Evolutionary conservation across 2,329 filamentous ascomycete species (phyloP), one percentile per base, ranked within the genome.

Genomic region (Phyllosticta citriasiana): DNA sequence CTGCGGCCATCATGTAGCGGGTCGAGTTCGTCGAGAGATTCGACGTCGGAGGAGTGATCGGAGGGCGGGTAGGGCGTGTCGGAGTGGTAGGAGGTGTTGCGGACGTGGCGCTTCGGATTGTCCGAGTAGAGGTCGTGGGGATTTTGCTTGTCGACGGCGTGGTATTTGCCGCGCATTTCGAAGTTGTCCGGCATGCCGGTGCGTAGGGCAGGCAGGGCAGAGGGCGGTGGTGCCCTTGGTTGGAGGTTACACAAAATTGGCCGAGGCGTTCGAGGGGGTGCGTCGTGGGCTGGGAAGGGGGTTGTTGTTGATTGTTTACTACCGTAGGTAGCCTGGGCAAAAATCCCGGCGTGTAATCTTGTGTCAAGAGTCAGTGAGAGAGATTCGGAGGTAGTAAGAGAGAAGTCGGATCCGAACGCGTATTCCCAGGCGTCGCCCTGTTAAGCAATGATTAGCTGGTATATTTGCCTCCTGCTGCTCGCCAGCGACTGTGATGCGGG

Each of bases 1-100:
- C 71, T 72, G 40, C 40, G 40, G 40, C 40, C 40, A 64, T 73
- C 73, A 62, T 76, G 76, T 6, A 79, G 69, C 19, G 78, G 77
- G 62, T 79, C 77, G 65, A 78, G 72, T 60, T 78, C 77, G 64
- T 78, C 76, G 62, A 79, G 69, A 64, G 75, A 73, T 65, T 57
- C 59, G 35, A 73, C 69, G 59, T 65, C 68, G 57, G 70, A 69
- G n/a, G 71, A 73, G 40, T 47, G 40, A 19, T 64, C 66, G 59
- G 71, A 70, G 57, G 75, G 76, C 63, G 67, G 63, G 69, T 65
- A 74, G 66, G 58, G 68, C 66, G 50, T 65, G 53, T 67, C 66
- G 53, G 70, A 68, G 53, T 71, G 69, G 51, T 72, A 70, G 57
- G 66, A 33, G 72, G 68, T 14, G 50, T 60, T 60, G 57, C 57